Base-by-base conservation (phyloP, 768 basidiomycete genomes). In the Macrolepiota dolichaula region DNA sequence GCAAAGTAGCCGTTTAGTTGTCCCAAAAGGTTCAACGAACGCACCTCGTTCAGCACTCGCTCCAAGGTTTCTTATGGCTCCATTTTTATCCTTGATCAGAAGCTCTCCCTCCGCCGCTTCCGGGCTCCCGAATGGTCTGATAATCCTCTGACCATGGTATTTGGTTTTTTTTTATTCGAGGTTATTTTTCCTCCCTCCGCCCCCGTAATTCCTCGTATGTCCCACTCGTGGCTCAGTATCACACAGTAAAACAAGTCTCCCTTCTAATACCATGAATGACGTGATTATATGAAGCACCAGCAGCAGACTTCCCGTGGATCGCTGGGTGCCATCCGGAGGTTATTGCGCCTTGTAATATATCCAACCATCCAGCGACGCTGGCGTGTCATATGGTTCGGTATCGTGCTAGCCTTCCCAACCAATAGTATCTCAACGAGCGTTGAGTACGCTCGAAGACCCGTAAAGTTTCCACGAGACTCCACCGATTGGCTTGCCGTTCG, bases 301-400 rank as follows among this genome's bases (percentile, higher is more conserved):
- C n/a, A 71, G 79, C 6, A 82, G 77, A 83, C 91, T 62, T 82
- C 86, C 73, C 89, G 84, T 62, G 88, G 90, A 24, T 68, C 92
- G 7, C 79, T 92, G 59, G 91, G 93, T 64, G 78, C 91, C 3
- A 88, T 91, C 85, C 92, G 91, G 89, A 91, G 92, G 70, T n/a
- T n/a, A n/a, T n/a, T n/a, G n/a, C n/a, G n/a, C n/a, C n/a, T n/a
- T n/a, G n/a, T n/a, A n/a, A 88, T 13, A 89, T 94, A 86, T 89
- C 88, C 29, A 92, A 93, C 64, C 85, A 91, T 71, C 84, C 88
- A 6, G 82, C 79, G 2, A 91, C 89, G 69, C 82, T 92, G 22
- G 91, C 91, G 29, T n/a, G 25, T 17, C 38, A 22, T 2, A 27
- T 63, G 27, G 22, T 36, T 59, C 27, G 32, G 47, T 4, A 42